These are phyloP conservation scores for Fusarium sublunatum DNA, from an alignment of 2,329 filamentous ascomycete species.

Conservation along the genomic window DNA sequence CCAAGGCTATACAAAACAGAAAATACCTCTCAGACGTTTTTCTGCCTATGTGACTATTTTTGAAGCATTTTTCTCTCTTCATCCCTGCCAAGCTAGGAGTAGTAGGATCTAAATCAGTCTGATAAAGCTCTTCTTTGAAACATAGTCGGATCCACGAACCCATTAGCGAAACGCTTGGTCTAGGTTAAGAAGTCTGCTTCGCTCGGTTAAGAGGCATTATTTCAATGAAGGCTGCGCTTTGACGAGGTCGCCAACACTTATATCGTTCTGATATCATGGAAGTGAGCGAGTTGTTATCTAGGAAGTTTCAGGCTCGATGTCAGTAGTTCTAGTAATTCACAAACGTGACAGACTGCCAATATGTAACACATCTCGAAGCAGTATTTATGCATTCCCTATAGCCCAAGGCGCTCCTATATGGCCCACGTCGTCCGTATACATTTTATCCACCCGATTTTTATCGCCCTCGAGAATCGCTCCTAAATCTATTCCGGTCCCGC, in stretches of 20 bases:
- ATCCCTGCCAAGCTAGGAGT: constrained; percentile 10
- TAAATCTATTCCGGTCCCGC: constrained; percentile 33
- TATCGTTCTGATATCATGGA: not conserved
- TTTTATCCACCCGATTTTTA: constrained; percentile 17
- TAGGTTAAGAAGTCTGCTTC: constrained; percentile 12
- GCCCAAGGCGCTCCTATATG: constrained; percentile 31
- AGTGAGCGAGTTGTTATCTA: not conserved
- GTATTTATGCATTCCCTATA: constrained; percentile 20
- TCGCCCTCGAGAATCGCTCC: constrained; percentile 9
- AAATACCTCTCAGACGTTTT: constrained; percentile 28
- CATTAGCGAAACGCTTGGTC: constrained; percentile 7
- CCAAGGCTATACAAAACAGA: constrained; percentile 6
- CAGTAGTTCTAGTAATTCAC: not conserved
- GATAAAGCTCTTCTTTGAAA: constrained; percentile 23
- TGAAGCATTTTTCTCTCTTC: constrained; percentile 6
- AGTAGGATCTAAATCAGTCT: not conserved
- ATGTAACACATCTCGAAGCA: constrained; percentile 10
- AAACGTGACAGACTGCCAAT: not conserved
- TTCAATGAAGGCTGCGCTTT: not conserved
- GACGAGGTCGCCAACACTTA: not conserved
- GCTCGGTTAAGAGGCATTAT: not conserved
- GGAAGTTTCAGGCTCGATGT: not conserved
- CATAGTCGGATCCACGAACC: constrained; percentile 9
- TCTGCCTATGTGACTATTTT: constrained; percentile 15
- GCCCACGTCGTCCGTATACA: constrained; percentile 15